phyloP scores from a whole-genome alignment of 345 rosid species.

The Ricinus communis region DNA sequence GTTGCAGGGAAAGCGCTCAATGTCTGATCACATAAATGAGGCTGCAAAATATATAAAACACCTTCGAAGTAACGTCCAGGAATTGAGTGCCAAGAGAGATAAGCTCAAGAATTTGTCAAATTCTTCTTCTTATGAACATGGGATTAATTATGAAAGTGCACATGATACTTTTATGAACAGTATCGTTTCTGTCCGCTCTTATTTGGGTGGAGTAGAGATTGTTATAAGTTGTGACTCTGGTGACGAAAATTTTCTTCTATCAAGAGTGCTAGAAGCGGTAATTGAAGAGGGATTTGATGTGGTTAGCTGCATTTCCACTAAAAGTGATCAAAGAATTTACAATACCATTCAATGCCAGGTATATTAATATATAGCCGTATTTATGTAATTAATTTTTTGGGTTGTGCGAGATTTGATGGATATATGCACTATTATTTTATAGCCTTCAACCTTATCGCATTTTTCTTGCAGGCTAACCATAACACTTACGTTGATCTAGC shows the following conservation, averaged over 20 bases:
- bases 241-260: slow-evolving; percentile 26
- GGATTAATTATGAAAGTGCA: slow-evolving; percentile 1
- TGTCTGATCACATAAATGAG: slow-evolving; percentile 73
- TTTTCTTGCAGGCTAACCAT: slow-evolving; percentile 21
- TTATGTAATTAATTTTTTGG: neutral
- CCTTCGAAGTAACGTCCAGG: slow-evolving; percentile 43
- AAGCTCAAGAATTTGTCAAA: slow-evolving; percentile 36
- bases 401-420: neutral
- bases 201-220: slow-evolving; percentile 52
- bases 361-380: neutral
- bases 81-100: slow-evolving; percentile 43
- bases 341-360: slow-evolving; percentile 40
- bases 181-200: slow-evolving; percentile 38
- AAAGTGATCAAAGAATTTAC: slow-evolving; percentile 17
- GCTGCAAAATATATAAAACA: slow-evolving; percentile 63
- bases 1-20: slow-evolving; percentile 76
- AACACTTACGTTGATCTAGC: slow-evolving; percentile 12
- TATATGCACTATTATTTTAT: neutral
- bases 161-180: neutral
- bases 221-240: slow-evolving; percentile 30
- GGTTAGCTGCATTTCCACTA: slow-evolving; percentile 24
- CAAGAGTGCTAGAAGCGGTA: slow-evolving; percentile 31
- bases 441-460: neutral
- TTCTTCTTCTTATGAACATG: slow-evolving; percentile 10
- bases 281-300: slow-evolving; percentile 37